Percentiles rank a stretch among this genome's conserved stretches.
Conservation (phyloP, 2,329 filamentous ascomycete species). For the Pseudogymnoascus sp. region DNA sequence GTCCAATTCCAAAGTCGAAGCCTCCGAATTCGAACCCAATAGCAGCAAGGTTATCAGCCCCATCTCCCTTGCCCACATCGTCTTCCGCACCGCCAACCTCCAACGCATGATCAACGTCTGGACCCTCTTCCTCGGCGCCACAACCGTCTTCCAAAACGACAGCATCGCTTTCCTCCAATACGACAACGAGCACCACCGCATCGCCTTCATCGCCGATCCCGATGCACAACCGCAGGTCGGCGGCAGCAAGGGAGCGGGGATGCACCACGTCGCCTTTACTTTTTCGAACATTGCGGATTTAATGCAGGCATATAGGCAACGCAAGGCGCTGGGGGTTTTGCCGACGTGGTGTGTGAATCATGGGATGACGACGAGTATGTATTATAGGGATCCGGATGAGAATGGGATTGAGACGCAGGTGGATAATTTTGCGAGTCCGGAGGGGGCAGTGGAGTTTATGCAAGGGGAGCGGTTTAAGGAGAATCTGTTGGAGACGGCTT, state of each 20-base stretch:
- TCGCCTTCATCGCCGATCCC: slow-evolving; percentile 32
- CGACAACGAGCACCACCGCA: slow-evolving; percentile 41
- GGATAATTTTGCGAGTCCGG: slow-evolving; percentile 33
- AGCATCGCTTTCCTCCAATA: slow-evolving; percentile 34
- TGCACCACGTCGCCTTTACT: slow-evolving; percentile 38
- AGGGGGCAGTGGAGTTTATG: slow-evolving; percentile 36
- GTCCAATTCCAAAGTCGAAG: slow-evolving; percentile 12
- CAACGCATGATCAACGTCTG: slow-evolving; percentile 31
- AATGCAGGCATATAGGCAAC: slow-evolving; percentile 30
- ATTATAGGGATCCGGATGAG: slow-evolving; percentile 42
- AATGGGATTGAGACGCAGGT: slow-evolving; percentile 41
- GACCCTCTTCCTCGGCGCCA: slow-evolving; percentile 30
- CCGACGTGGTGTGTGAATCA: slow-evolving; percentile 40
- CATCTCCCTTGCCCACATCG: slow-evolving; percentile 23
- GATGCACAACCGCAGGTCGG: slow-evolving; percentile 18
- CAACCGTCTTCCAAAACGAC: slow-evolving; percentile 21
- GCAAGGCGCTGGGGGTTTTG: slow-evolving; percentile 29
- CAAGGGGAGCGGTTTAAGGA: slow-evolving; percentile 26
- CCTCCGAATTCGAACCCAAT: slow-evolving; percentile 5
- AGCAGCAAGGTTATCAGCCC: slow-evolving; percentile 1
- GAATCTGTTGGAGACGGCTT: slow-evolving; percentile 38
- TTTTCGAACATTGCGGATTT: slow-evolving; percentile 31
- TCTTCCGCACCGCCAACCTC: slow-evolving; percentile 25
- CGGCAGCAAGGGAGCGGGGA: slow-evolving; percentile 18
- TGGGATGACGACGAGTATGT: slow-evolving; percentile 38